These are phyloP conservation scores for Cladosporium halotolerans DNA, from an alignment of 2,329 filamentous ascomycete species.

Conservation along the genomic window DNA sequence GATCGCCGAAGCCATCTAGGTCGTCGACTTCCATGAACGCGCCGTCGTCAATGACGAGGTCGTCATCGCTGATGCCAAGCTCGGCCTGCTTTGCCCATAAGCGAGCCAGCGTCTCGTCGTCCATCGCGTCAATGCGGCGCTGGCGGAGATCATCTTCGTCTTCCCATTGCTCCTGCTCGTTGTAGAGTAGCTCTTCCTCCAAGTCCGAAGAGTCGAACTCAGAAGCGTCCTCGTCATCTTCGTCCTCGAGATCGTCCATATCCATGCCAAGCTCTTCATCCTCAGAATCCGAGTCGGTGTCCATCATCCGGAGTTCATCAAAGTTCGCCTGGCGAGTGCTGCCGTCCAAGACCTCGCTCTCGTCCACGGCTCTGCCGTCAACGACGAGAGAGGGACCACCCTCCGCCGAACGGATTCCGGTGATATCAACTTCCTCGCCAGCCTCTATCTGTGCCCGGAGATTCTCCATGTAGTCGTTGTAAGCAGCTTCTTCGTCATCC, in stretches of 20 bases:
- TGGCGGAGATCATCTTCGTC: conserved; percentile 38
- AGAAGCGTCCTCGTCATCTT: conserved; percentile 36
- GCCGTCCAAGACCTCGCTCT: conserved; percentile 25
- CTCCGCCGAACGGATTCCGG: conserved; percentile 2
- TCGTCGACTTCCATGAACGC: conserved; percentile 17
- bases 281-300: conserved; percentile 29
- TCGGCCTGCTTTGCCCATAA: conserved; percentile 57
- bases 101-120: conserved; percentile 58
- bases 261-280: conserved; percentile 15
- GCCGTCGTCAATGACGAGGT: conserved; percentile 50
- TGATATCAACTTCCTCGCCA: conserved; percentile 16
- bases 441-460: conserved; percentile 38
- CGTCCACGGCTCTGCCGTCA: conserved; percentile 24
- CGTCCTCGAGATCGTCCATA: conserved; percentile 25
- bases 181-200: conserved; percentile 28
- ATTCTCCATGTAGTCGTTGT: conserved; percentile 65
- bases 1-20: conserved; percentile 23
- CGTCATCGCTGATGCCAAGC: conserved; percentile 54
- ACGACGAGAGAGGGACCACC: conserved; percentile 24
- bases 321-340: conserved; percentile 15
- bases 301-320: conserved; percentile 15
- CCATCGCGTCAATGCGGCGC: conserved; percentile 35
- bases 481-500: conserved; percentile 35
- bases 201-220: conserved; percentile 32
- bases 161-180: conserved; percentile 31